Percentiles rank a stretch among this genome's conserved stretches.
Conservation (phyloP, 805 yeast genomes). For the Metschnikowia aberdeeniae region DNA sequence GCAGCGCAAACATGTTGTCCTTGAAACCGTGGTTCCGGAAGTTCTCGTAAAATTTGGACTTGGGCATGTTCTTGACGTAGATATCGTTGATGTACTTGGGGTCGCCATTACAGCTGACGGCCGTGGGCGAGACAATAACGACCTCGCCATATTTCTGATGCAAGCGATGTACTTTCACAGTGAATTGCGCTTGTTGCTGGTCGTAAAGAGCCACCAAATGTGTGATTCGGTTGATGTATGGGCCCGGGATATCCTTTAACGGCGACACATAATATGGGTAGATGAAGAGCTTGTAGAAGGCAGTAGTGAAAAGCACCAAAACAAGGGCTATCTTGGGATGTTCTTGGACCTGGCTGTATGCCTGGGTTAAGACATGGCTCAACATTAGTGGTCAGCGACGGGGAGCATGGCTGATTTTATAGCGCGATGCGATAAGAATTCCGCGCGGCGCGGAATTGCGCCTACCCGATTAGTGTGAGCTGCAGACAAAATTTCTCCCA, state of each 20-base stretch:
- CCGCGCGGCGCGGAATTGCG: constrained; percentile 5
- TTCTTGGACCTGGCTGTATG: neutral
- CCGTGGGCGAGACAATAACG: constrained; percentile 57
- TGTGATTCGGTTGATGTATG: constrained; percentile 46
- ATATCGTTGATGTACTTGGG: constrained; percentile 48
- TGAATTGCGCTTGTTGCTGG: constrained; percentile 45
- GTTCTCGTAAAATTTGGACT: constrained; percentile 55
- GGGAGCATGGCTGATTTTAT: neutral
- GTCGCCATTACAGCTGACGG: constrained; percentile 54
- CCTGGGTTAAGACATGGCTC: constrained; percentile 2
- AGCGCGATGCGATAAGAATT: constrained; percentile 4
- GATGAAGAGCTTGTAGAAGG: constrained; percentile 31
- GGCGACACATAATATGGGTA: constrained; percentile 50
- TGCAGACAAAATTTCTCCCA: too few relatives aligned
- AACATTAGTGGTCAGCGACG: constrained; percentile 5
- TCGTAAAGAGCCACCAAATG: constrained; percentile 29
- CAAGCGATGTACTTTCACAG: constrained; percentile 38
- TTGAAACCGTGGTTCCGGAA: constrained; percentile 53
- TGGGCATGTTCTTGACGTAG: constrained; percentile 53
- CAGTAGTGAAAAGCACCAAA: constrained; percentile 17
- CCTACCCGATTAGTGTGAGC: neutral
- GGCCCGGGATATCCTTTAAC: constrained; percentile 54
- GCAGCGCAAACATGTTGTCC: constrained; percentile 55
- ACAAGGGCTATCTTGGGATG: constrained; percentile 3
- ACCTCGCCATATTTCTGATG: constrained; percentile 60